Base-by-base conservation (phyloP, 2,329 filamentous ascomycete genomes). In the Fusarium albosuccineum region DNA sequence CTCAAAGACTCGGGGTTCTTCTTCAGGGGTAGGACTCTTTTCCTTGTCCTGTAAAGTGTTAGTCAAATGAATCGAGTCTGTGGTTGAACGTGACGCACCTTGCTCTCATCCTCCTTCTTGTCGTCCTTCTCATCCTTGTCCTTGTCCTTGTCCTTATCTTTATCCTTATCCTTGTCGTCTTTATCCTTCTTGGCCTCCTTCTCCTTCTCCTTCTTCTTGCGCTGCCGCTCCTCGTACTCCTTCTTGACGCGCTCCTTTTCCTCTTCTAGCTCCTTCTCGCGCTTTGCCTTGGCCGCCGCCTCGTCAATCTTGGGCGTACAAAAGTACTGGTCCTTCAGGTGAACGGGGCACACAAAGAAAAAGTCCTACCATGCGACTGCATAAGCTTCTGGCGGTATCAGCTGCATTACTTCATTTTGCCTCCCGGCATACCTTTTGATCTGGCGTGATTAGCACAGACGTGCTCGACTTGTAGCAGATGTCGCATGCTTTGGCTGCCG, bases 381-480 rank as follows among this genome's bases (percentile, higher is more conserved):
- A 67, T 68, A 52, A 63, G 54, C 50, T 27, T 57, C 37, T 26
- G 36, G 17, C 51, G 34, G 27, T 61, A 41, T 66, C 52, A 64
- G 52, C 56, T 27, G 55, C 9, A 49, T 46, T 52, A 37, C 61
- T 34, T 22, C 16, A 29, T 52, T 40, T 44, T 6, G 46, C 34
- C 27, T 53, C 34, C 36, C 16, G 42, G 49, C 71, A 67, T 74
- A 96, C 94, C 88, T 95, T 96, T 74, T 93, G 94, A 73, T 97
- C 94, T 1, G 92, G 88, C 9, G 94, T 97, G 70, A 97, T 92
- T 56, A 99, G 83, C 16, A 98, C 95, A 68, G 91, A 97, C 7
- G 90, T 89, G 61, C 91, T 93, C 9, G 92, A 91, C 80, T 96
- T 97, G 83, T 91, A 97, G 84, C 96, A 98, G 66, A 98, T 89